A percentile compares a stretch with the other conserved stretches of the same genome.
Conservation (phyloP, 768 basidiomycete genomes). For the Trametes meyenii region DNA sequence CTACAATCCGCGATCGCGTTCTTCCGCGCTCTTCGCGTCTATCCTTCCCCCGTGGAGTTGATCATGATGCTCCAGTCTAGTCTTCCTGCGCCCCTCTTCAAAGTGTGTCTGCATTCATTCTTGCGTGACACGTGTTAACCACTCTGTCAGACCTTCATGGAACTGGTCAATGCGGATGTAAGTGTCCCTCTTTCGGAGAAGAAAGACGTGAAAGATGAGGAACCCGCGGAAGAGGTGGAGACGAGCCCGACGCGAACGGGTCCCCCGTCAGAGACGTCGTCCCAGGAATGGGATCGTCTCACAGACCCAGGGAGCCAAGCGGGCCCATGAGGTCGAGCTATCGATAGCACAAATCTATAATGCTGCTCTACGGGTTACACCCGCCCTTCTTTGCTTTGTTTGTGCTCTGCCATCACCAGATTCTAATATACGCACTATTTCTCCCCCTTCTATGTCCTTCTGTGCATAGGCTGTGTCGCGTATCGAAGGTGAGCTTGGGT, state of each 20-base stretch:
- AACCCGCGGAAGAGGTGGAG: conserved; percentile 52
- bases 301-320: conserved; percentile 71
- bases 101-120: conserved; percentile 45
- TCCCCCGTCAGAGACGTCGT: conserved; percentile 84
- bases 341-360: conserved; percentile 20
- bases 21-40: conserved; percentile 92
- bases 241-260: conserved; percentile 62
- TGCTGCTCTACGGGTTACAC: conserved; percentile 17
- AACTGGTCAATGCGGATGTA: conserved; percentile 88
- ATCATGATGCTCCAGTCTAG: conserved; percentile 95
- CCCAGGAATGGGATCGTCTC: conserved; percentile 89
- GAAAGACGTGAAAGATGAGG: conserved; percentile 35
- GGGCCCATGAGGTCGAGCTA: conserved; percentile 37
- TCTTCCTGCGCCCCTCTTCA: conserved; percentile 78
- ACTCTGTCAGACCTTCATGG: conserved; percentile 62
- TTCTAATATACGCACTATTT: conserved; percentile 34
- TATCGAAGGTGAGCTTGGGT: conserved; percentile 70
- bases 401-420: conserved; percentile 29
- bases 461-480: conserved; percentile 58
- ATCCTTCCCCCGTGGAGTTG: conserved; percentile 92
- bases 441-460: conserved; percentile 25
- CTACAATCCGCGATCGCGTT: conserved; percentile 86
- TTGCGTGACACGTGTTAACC: conserved; percentile 10
- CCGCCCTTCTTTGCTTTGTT: conserved; percentile 14
- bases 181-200: conserved; percentile 58